Evolutionary conservation across 805 yeast species (phyloP).

Genomic region (Metschnikowia lunata): DNA sequence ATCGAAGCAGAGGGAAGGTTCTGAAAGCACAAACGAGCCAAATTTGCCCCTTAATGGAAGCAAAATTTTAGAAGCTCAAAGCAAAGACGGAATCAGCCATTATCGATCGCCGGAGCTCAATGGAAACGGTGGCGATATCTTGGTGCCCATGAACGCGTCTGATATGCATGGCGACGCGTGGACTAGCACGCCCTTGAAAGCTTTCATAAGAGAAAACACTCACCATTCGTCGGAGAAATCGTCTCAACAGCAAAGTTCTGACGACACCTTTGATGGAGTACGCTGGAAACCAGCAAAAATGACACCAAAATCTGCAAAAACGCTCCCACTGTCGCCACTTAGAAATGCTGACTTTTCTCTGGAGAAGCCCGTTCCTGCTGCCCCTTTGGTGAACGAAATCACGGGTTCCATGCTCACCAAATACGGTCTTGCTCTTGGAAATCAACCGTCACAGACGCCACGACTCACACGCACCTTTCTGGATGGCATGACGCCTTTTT

Average conservation of each 20-base stretch:
- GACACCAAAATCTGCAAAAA: constrained; percentile 8
- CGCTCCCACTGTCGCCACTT: constrained; percentile 43
- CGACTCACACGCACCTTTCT: constrained; percentile 31
- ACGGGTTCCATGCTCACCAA: constrained; percentile 37
- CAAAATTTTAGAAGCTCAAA: too few species aligned
- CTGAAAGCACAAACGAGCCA: too few species aligned
- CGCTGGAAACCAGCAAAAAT: constrained; percentile 22
- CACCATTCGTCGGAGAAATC: constrained; percentile 9
- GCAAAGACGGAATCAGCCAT: too few species aligned
- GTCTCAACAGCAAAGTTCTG: constrained; percentile 33
- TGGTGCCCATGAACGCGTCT: neutral
- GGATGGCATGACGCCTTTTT: constrained; percentile 20
- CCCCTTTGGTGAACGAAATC: constrained; percentile 27
- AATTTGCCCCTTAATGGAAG: too few species aligned
- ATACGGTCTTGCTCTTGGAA: constrained; percentile 38
- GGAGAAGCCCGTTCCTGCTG: constrained; percentile 7
- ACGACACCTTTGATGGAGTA: constrained; percentile 42
- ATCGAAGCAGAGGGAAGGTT: too few species aligned
- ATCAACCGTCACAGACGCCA: constrained; percentile 31
- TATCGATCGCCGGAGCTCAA: too few species aligned
- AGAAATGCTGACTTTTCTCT: constrained; percentile 16
- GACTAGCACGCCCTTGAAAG: neutral
- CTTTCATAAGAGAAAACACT: neutral
- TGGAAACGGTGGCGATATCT: neutral
- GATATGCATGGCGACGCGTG: constrained; percentile 9